Conservation (phyloP, 2,329 filamentous ascomycete species). For the Claviceps quebecensis region DNA sequence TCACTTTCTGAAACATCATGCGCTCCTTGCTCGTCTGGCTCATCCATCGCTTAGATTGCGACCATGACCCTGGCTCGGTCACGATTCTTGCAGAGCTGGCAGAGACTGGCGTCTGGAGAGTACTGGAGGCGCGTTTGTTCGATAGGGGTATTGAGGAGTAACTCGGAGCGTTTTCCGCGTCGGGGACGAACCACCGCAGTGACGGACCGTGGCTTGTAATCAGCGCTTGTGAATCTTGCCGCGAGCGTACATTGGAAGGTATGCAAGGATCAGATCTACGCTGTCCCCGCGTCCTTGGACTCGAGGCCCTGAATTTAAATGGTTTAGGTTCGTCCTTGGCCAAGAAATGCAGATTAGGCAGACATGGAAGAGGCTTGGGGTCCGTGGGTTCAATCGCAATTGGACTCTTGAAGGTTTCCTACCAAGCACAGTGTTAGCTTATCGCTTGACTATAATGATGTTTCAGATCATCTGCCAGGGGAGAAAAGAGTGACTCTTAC, state of each 20-base stretch:
- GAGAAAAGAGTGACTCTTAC: neutral
- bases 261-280: neutral
- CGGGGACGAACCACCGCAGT: neutral
- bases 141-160: neutral
- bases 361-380: neutral
- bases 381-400: neutral
- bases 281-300: neutral
- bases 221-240: neutral
- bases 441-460: neutral
- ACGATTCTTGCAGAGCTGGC: neutral
- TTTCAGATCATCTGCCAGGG: neutral
- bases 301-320: too few species aligned
- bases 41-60: conserved; percentile 26
- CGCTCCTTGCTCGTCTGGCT: conserved; percentile 20
- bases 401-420: neutral
- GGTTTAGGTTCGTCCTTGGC: neutral
- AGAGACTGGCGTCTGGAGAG: neutral
- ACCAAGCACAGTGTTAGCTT: neutral
- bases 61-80: conserved; percentile 18
- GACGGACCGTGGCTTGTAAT: neutral
- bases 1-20: conserved; percentile 21
- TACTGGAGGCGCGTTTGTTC: conserved; percentile 1
- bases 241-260: neutral
- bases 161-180: neutral
- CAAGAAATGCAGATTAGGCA: neutral